These are phyloP conservation scores for Streptanthus diversifolius DNA, from an alignment of 345 rosid genomes.

Conservation along the genomic window DNA sequence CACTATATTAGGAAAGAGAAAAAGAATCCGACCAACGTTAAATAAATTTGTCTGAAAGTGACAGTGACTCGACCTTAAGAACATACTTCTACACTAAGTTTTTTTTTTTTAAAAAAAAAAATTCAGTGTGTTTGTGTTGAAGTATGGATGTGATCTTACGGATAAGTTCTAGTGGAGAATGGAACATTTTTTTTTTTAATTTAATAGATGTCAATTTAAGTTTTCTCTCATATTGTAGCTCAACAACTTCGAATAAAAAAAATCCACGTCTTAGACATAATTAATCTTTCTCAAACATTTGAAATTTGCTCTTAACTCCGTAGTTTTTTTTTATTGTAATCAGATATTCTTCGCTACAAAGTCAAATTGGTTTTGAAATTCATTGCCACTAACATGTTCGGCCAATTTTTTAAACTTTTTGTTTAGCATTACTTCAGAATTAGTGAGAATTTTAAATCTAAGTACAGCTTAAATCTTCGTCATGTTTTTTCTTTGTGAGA, in stretches of 20 bases:
- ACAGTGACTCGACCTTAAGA: slow-evolving; percentile 32
- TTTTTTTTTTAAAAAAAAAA: no score
- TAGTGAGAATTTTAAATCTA: background rate
- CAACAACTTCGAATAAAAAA: slow-evolving; percentile 17
- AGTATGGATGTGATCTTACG: slow-evolving; percentile 20
- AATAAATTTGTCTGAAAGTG: slow-evolving; percentile 31
- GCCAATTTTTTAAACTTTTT: background rate
- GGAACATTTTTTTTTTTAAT: background rate
- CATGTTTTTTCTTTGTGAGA: background rate
- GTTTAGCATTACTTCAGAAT: background rate
- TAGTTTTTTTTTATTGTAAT: background rate
- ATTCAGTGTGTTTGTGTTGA: slow-evolving; percentile 25
- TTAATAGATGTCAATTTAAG: background rate
- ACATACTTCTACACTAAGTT: slow-evolving; percentile 34
- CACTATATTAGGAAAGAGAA: slow-evolving; percentile 14
- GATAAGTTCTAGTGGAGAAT: slow-evolving; percentile 18
- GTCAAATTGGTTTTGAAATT: background rate
- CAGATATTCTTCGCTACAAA: background rate
- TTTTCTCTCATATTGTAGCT: slow-evolving; percentile 23
- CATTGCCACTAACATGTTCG: background rate
- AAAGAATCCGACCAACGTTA: slow-evolving; percentile 26
- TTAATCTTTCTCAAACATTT: background rate
- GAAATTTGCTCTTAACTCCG: background rate
- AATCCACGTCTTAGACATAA: background rate
- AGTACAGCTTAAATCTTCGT: background rate